Conservation (phyloP, 2,329 filamentous ascomycete species). For the Lithohypha guttulata region DNA sequence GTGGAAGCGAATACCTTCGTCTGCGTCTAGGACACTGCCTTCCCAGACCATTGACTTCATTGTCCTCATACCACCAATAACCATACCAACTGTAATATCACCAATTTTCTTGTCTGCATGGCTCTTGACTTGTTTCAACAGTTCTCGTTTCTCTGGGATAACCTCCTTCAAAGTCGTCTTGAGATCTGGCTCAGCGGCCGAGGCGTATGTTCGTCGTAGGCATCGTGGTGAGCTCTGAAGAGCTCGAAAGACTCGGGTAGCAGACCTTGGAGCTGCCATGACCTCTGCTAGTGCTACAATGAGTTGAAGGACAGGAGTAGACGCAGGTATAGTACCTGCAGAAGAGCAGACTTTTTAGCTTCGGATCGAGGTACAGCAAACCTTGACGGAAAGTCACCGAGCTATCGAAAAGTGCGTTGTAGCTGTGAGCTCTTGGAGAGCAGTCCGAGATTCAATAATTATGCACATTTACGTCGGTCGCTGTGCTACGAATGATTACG, state of each 20-base stretch:
- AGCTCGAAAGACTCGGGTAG: conserved; percentile 17
- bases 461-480: no score
- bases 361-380: no score
- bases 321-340: no score
- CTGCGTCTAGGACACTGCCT: conserved; percentile 87
- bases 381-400: no score
- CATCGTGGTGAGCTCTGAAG: conserved; percentile 14
- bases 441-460: not conserved
- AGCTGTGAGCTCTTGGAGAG: conserved; percentile 3
- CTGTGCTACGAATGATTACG: no score
- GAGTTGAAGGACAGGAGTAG: no score
- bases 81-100: conserved; percentile 87
- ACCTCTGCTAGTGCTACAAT: conserved; percentile 5
- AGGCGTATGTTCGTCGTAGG: conserved; percentile 51
- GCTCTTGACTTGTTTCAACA: conserved; percentile 86
- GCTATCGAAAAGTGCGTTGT: no score
- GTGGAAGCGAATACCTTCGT: conserved; percentile 97
- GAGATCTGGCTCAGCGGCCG: conserved; percentile 72
- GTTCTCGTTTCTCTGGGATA: conserved; percentile 86
- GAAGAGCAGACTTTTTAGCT: no score
- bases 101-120: conserved; percentile 73
- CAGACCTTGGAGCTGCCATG: conserved; percentile 16
- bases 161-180: conserved; percentile 73
- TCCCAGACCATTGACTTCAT: conserved; percentile 99
- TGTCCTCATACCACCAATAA: conserved; percentile 91